Evolutionary conservation across 2,329 filamentous ascomycete genomes (phyloP).

Genomic region (Trichoderma harzianum): DNA sequence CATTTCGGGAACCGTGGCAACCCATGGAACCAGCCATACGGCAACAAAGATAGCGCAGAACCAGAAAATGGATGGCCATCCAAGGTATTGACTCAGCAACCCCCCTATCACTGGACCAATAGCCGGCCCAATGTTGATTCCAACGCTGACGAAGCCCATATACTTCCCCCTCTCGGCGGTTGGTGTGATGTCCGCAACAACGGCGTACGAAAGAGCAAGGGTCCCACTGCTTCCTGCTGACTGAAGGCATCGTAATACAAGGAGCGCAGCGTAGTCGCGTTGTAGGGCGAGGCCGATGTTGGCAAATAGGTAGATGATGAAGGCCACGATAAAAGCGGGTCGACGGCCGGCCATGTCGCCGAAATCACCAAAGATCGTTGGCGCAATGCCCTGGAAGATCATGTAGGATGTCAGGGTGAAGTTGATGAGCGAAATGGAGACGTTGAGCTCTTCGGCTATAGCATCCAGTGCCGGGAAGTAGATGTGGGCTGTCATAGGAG

Average conservation of each 20-base stretch:
- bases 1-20: slow-evolving; percentile 57
- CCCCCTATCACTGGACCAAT: slow-evolving; percentile 62
- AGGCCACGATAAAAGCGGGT: slow-evolving; percentile 58
- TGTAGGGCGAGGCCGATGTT: slow-evolving; percentile 60
- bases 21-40: slow-evolving; percentile 51
- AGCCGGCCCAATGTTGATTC: slow-evolving; percentile 53
- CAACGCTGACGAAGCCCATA: slow-evolving; percentile 63
- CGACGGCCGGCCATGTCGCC: slow-evolving; percentile 58
- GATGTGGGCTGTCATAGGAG: slow-evolving; percentile 58
- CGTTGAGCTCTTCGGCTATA: slow-evolving; percentile 38
- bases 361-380: slow-evolving; percentile 59
- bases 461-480: slow-evolving; percentile 45
- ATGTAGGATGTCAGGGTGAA: slow-evolving; percentile 58
- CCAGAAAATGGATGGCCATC: slow-evolving; percentile 69
- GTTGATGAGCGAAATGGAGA: slow-evolving; percentile 43
- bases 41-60: slow-evolving; percentile 57
- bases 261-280: slow-evolving; percentile 53
- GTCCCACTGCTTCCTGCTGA: slow-evolving; percentile 64
- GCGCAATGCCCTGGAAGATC: slow-evolving; percentile 61
- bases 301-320: slow-evolving; percentile 55
- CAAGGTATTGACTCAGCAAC: slow-evolving; percentile 58
- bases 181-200: slow-evolving; percentile 69
- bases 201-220: slow-evolving; percentile 66
- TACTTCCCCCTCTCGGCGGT: slow-evolving; percentile 69
- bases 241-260: slow-evolving; percentile 61